Conservation (phyloP, 495 filamentous ascomycete species). For the Acidomyces sp. region DNA sequence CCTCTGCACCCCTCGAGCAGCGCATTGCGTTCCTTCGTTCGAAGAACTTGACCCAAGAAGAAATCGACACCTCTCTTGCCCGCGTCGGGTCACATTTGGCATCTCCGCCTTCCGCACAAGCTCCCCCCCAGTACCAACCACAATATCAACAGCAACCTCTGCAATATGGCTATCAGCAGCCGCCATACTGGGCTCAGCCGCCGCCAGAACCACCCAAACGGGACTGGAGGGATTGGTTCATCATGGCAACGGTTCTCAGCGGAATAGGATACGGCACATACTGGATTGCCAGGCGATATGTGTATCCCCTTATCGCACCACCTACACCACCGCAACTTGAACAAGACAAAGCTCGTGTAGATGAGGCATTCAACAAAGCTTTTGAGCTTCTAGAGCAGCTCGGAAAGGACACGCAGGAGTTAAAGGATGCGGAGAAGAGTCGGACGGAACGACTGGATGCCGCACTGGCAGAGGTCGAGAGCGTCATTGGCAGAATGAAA, state of each 20-base stretch:
- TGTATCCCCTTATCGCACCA: conserved; percentile 78
- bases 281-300: conserved; percentile 80
- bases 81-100: conserved; percentile 50
- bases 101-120: conserved; percentile 27
- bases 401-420: conserved; percentile 68
- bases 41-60: conserved; percentile 93
- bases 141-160: conserved; percentile 39
- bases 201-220: conserved; percentile 56
- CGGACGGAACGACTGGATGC: conserved; percentile 75
- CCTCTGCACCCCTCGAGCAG: conserved; percentile 84
- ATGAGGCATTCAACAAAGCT: conserved; percentile 80
- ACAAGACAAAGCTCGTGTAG: conserved; percentile 81
- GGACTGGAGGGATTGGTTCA: conserved; percentile 98
- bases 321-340: conserved; percentile 87
- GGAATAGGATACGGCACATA: conserved; percentile 81
- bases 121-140: conserved; percentile 33
- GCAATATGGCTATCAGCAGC: conserved; percentile 49
- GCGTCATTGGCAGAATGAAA: conserved; percentile 67
- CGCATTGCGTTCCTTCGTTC: conserved; percentile 85
- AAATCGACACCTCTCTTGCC: conserved; percentile 73
- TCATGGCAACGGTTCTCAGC: conserved; percentile 84
- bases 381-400: conserved; percentile 88
- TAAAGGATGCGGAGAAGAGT: conserved; percentile 73
- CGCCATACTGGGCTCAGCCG: conserved; percentile 57
- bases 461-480: conserved; percentile 71